These are phyloP conservation scores for Torrubiellomyces zombiae DNA, from an alignment of 2,329 filamentous ascomycete species.

Conservation along the genomic window DNA sequence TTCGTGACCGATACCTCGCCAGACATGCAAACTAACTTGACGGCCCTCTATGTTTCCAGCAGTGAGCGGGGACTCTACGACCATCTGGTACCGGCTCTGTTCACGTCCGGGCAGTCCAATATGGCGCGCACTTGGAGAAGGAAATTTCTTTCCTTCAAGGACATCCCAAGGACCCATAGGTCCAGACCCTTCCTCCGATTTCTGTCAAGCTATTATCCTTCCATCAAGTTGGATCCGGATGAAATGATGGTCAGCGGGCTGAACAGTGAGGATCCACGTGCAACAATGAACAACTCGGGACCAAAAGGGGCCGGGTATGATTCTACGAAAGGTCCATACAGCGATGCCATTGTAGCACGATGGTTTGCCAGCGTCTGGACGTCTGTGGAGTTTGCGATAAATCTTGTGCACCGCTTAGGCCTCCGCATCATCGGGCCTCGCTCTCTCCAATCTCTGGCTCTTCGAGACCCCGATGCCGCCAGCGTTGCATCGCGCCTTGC, in stretches of 20 bases:
- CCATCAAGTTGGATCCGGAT: slow-evolving; percentile 16
- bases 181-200: slow-evolving; percentile 32
- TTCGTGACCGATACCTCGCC: slow-evolving; percentile 22
- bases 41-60: slow-evolving; percentile 27
- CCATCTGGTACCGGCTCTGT: slow-evolving; percentile 32
- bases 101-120: slow-evolving; percentile 24
- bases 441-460: slow-evolving; percentile 60
- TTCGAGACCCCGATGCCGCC: slow-evolving; percentile 40
- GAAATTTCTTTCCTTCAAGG: slow-evolving; percentile 21
- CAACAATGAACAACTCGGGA: background rate
- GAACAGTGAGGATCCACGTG: slow-evolving; percentile 1
- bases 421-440: slow-evolving; percentile 56
- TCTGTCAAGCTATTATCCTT: slow-evolving; percentile 27
- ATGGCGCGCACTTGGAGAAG: slow-evolving; percentile 32
- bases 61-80: slow-evolving; percentile 30
- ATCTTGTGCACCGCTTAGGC: slow-evolving; percentile 52
- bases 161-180: slow-evolving; percentile 23
- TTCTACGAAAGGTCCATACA: slow-evolving; percentile 8
- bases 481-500: slow-evolving; percentile 42
- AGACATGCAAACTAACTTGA: slow-evolving; percentile 22
- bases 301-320: background rate
- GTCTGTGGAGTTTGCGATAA: slow-evolving; percentile 54
- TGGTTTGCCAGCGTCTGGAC: slow-evolving; percentile 63
- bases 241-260: slow-evolving; percentile 15
- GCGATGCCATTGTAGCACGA: slow-evolving; percentile 50